Percentiles rank a stretch among this genome's conserved stretches.
Evolutionary conservation across 192 early-diverging fungal genomes (phyloP).

Genomic region (Borealophlyctis nickersoniae): DNA sequence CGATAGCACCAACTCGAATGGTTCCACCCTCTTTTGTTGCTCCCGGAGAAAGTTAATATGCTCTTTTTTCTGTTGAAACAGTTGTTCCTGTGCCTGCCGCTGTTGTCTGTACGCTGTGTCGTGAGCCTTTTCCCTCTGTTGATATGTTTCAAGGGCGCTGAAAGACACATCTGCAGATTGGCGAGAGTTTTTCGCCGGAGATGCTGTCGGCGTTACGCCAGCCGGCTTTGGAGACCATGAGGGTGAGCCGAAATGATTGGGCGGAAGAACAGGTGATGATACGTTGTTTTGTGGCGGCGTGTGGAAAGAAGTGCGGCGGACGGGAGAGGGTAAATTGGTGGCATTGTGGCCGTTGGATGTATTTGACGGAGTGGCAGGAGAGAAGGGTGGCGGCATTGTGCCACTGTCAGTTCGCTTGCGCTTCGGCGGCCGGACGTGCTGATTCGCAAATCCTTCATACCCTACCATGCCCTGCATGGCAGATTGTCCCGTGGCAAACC

Average conservation of each 20-base stretch:
- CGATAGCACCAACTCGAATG: constrained; percentile 15
- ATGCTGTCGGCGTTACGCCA: background rate
- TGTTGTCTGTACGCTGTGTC: background rate
- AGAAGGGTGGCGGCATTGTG: background rate
- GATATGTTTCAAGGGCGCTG: background rate
- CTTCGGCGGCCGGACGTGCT: background rate
- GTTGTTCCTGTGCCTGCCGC: background rate
- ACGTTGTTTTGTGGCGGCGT: background rate
- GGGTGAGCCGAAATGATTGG: background rate
- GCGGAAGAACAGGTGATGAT: background rate
- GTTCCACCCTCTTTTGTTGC: background rate
- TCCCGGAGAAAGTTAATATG: background rate
- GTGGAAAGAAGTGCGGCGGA: background rate
- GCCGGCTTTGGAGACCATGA: background rate
- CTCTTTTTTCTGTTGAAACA: background rate
- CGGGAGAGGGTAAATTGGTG: background rate
- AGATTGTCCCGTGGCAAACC: no score
- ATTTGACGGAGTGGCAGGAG: background rate
- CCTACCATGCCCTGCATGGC: no score
- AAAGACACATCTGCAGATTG: background rate
- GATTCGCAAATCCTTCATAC: no score
- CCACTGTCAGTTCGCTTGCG: background rate
- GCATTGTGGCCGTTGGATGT: background rate
- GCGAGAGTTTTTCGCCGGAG: background rate
- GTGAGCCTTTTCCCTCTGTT: background rate